These are phyloP conservation scores for Naganishia antarctica DNA, from an alignment of 768 basidiomycete species.

Conservation along the genomic window DNA sequence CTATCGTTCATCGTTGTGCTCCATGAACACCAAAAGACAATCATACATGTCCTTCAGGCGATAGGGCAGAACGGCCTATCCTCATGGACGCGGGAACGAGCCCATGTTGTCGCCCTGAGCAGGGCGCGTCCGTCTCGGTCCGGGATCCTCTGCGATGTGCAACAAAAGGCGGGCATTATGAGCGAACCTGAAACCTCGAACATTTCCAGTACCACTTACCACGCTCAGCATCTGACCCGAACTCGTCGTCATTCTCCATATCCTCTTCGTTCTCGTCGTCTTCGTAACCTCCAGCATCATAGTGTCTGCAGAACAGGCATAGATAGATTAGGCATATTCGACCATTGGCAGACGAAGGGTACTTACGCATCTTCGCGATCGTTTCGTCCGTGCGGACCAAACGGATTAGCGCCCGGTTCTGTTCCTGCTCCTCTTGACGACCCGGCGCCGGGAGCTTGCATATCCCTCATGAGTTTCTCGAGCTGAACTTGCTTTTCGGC, in stretches of 20 bases:
- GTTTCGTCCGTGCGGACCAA: slow-evolving; percentile 45
- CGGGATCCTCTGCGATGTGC: neutral
- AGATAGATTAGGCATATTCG: neutral
- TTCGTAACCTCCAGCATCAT: slow-evolving; percentile 35
- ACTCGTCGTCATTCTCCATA: slow-evolving; percentile 32
- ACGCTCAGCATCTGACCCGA: slow-evolving; percentile 28
- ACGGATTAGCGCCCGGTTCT: slow-evolving; percentile 40
- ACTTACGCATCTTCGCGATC: slow-evolving; percentile 46
- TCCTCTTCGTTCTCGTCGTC: slow-evolving; percentile 41
- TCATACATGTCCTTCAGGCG: no score
- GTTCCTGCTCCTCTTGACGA: slow-evolving; percentile 19
- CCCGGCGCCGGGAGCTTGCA: slow-evolving; percentile 36
- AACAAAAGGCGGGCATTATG: no score
- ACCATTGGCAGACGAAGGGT: neutral
- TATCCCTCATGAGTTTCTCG: slow-evolving; percentile 49
- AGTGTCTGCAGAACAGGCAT: slow-evolving; percentile 7
- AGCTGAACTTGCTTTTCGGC: slow-evolving; percentile 46
- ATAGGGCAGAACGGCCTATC: no score
- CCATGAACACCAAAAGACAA: no score
- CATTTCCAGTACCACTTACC: no score
- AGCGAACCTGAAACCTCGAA: no score
- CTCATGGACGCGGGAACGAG: slow-evolving; percentile 15
- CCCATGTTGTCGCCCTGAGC: slow-evolving; percentile 2
- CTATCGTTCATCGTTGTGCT: no score
- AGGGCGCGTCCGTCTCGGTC: neutral